Base-by-base conservation (phyloP, 768 basidiomycete species). In the Gelatoporia subvermispora region DNA sequence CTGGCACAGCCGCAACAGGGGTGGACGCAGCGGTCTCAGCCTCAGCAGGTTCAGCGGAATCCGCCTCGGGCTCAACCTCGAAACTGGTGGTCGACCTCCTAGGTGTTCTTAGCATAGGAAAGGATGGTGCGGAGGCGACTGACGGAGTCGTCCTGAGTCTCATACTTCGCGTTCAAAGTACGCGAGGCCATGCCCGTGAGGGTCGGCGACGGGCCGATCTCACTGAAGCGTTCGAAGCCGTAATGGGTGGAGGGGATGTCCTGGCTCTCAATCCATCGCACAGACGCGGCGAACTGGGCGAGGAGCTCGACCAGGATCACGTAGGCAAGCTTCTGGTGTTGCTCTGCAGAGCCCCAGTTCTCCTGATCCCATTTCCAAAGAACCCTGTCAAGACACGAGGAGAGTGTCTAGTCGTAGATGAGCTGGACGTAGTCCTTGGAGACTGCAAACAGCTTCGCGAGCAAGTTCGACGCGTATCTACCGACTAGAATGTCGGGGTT, bases 201-300 rank as follows among this genome's bases (percentile, higher is more conserved):
- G 9, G 93, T 97, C 2, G 96, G 96, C 3, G 93, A 93, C 35
- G 96, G 96, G 25, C 96, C 96, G 45, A 99, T 73, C 65, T 99
- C 96, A 59, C 98, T 86, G 60, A 98, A 77, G 15, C 96, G 84
- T 67, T 97, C 95, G 60, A 96, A 96, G 39, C 75, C 74, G 74
- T 82, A 96, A 8, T 82, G 68, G 9, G 76, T 78, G 74, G 98
- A 99, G 48, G 98, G 78, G 21, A 88, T 78, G 61, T 99, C 96
- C 64, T 99, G 96, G 0, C 94, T 99, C 72, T 98, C 90, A 59
- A 99, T 99, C 96, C 96, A 99, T 43, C 94, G 88, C 17, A 99
- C 95, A 7, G 96, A 93, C 1, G 95, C 97, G 0, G 95, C 94
- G 59, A 95, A 98, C 65, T 99, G 96, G 64, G 96, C 92, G 42